Base-by-base conservation (phyloP, 306 rosid genomes). In the Alnus glutinosa region DNA sequence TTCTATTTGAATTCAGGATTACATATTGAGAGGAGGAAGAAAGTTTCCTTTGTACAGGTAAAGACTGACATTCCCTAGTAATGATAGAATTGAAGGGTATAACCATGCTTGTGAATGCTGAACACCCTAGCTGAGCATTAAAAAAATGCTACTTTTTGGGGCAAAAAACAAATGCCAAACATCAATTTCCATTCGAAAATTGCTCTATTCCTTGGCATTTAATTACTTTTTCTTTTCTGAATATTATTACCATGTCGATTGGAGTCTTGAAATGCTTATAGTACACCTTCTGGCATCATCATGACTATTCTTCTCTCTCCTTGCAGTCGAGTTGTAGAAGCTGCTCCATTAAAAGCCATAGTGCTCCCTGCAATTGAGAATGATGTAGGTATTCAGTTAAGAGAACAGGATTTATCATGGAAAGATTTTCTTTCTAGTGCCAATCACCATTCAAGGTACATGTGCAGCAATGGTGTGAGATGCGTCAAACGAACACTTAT, bases 11-110 rank as follows among this genome's bases (percentile, higher is more conserved):
- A 61, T 76, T 81, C 92, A 92, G 98, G 98, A 94, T 86, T 94
- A 91, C 93, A 89, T 92, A 84, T 70, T 87, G 51, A 87, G 98
- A 79, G 97, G 97, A 75, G 97, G 95, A 80, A 82, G 79, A 57
- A 90, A 89, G 84, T 80, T 89, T 87, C 94, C 97, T 76, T 78
- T 94, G 81, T 94, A 91, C 89, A 87, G 97, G 98, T 94, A 82
- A 82, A 71, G 59, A 23, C 34, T 67, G 64, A 14, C 66, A 19
- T 9, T 28, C 32, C n/a, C 28, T 10, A 9, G 36, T 23, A n/a
- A 66, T 1, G 23, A 36, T 64, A 64, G 70, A 36, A 6, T 7
- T 64, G 7, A 36, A 36, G 51, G 0, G 12, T 16, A 14, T 39
- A 39, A n/a, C 7, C 30, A 67, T 67, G 32, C 4, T 18, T 67